Conservation (phyloP, 257 asterid genomes). For the Nicotiana obtusifolia region DNA sequence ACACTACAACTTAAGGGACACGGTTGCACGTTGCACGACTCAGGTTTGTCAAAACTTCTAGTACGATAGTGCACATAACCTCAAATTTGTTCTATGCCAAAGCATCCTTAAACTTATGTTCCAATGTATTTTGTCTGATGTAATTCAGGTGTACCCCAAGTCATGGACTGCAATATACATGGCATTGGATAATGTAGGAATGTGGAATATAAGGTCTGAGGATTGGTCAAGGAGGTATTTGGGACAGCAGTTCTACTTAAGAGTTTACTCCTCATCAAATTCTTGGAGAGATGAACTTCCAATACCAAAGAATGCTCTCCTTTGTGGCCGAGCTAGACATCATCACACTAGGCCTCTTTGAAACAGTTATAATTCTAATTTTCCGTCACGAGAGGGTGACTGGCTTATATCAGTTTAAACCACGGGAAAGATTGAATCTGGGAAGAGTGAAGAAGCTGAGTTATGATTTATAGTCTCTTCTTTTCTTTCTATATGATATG, state of each 20-base stretch:
- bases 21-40: slow-evolving; percentile 70
- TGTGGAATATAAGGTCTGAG: slow-evolving; percentile 93
- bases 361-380: slow-evolving; percentile 1
- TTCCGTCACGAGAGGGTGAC: slow-evolving; percentile 83
- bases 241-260: slow-evolving; percentile 82
- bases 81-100: neutral
- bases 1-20: slow-evolving; percentile 64
- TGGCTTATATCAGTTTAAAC: neutral
- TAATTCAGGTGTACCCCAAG: slow-evolving; percentile 69
- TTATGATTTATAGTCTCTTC: slow-evolving; percentile 12
- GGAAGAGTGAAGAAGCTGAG: slow-evolving; percentile 27
- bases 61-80: neutral
- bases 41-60: slow-evolving; percentile 42
- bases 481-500: slow-evolving; percentile 6
- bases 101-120: neutral
- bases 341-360: slow-evolving; percentile 70
- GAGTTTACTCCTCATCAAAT: slow-evolving; percentile 54
- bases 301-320: slow-evolving; percentile 71
- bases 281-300: slow-evolving; percentile 86
- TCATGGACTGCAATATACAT: slow-evolving; percentile 83
- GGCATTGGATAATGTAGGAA: slow-evolving; percentile 90
- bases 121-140: neutral
- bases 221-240: slow-evolving; percentile 89
- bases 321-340: slow-evolving; percentile 81
- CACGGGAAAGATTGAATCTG: neutral